Evolutionary conservation across 2,329 filamentous ascomycete genomes (phyloP).

Genomic region (Calycina herbarum): DNA sequence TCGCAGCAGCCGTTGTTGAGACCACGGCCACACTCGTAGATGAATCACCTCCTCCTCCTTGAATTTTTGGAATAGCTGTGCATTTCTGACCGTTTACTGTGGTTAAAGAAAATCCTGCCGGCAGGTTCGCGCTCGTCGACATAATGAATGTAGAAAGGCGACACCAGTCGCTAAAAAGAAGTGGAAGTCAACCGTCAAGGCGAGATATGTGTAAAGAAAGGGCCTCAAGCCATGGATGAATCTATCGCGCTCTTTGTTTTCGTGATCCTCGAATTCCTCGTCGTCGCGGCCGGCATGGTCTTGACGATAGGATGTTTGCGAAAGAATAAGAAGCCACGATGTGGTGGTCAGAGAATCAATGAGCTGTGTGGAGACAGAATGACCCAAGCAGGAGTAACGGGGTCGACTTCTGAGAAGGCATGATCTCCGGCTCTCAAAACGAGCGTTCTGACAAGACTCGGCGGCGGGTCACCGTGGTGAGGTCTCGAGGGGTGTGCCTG

Average conservation of each 20-base stretch:
- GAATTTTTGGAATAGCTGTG: slow-evolving; percentile 51
- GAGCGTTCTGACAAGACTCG: slow-evolving; percentile 26
- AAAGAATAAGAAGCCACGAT: slow-evolving; percentile 23
- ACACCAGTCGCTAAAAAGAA: slow-evolving; percentile 32
- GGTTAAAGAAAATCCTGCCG: slow-evolving; percentile 50
- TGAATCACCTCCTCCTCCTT: slow-evolving; percentile 13
- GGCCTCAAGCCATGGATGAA: slow-evolving; percentile 33
- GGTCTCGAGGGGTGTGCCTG: slow-evolving; percentile 17
- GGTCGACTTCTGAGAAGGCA: background rate
- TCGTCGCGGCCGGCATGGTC: slow-evolving; percentile 25
- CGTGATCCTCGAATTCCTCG: slow-evolving; percentile 9
- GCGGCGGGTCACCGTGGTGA: slow-evolving; percentile 18
- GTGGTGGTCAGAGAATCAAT: slow-evolving; percentile 4
- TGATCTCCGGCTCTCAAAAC: slow-evolving; percentile 14
- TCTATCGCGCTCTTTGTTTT: background rate
- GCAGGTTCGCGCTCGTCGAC: slow-evolving; percentile 42
- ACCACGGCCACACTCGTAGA: slow-evolving; percentile 17
- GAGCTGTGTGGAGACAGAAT: background rate
- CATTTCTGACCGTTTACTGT: slow-evolving; percentile 52
- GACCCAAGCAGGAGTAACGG: background rate
- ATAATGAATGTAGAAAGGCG: slow-evolving; percentile 40
- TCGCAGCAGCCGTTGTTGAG: slow-evolving; percentile 14
- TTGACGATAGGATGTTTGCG: slow-evolving; percentile 29
- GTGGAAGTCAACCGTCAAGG: slow-evolving; percentile 32
- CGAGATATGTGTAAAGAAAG: slow-evolving; percentile 19